These are phyloP conservation scores for Coniferiporia weirii DNA, from an alignment of 1,284 basidiomycete genomes.

Conservation along the genomic window DNA sequence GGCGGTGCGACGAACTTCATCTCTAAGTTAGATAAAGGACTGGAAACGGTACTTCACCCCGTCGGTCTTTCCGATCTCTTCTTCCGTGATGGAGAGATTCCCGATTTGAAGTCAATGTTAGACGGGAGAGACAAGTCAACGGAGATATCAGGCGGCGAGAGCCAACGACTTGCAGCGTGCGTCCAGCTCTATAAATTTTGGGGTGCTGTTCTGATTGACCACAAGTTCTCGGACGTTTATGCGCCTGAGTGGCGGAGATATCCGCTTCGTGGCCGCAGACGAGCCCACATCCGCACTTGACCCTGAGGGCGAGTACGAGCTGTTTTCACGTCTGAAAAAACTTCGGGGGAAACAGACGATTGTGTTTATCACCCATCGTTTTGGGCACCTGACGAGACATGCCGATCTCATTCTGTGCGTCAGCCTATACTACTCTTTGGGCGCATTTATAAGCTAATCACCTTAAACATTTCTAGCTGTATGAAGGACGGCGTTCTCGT, in stretches of 20 bases:
- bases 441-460: neutral
- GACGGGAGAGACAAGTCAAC: conserved; percentile 29
- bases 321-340: conserved; percentile 29
- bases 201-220: neutral
- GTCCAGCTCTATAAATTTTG: conserved; percentile 14
- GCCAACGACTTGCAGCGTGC: conserved; percentile 38
- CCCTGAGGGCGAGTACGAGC: conserved; percentile 31
- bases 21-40: conserved; percentile 27
- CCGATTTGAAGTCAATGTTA: conserved; percentile 25
- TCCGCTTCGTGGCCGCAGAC: conserved; percentile 36
- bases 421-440: neutral
- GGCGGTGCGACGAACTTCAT: conserved; percentile 35
- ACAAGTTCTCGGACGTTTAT: conserved; percentile 38
- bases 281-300: conserved; percentile 37
- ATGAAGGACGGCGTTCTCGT: conserved; percentile 52
- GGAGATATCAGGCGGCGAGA: conserved; percentile 37
- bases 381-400: conserved; percentile 30
- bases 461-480: conserved; percentile 38
- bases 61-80: conserved; percentile 14
- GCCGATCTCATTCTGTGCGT: conserved; percentile 40
- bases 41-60: conserved; percentile 35
- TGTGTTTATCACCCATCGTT: conserved; percentile 36
- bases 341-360: conserved; percentile 30
- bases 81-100: neutral
- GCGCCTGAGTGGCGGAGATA: conserved; percentile 27